Evolutionary conservation across 2,329 filamentous ascomycete genomes (phyloP).

Genomic region (Trichoderma guizhouense): DNA sequence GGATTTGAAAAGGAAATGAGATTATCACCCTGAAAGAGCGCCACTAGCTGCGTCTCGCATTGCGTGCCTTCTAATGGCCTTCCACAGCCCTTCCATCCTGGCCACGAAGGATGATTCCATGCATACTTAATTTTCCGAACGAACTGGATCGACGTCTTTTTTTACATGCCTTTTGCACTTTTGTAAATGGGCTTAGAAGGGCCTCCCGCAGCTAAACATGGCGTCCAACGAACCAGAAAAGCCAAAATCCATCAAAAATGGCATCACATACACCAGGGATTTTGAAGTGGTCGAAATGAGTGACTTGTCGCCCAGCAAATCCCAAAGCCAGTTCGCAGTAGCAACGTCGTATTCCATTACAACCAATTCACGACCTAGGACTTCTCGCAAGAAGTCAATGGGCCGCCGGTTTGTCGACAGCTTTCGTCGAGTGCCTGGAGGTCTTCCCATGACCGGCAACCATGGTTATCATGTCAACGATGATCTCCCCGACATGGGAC

Average conservation of each 20-base stretch:
- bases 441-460: neutral
- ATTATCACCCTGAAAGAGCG: neutral
- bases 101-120: neutral
- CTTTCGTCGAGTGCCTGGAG: neutral
- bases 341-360: neutral
- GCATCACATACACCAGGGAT: conserved; percentile 4
- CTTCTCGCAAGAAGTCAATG: conserved; percentile 1
- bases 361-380: neutral
- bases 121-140: neutral
- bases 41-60: neutral
- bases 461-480: conserved; percentile 7
- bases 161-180: neutral
- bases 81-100: neutral
- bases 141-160: neutral
- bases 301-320: neutral
- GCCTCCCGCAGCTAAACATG: neutral
- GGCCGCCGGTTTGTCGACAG: neutral
- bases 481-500: neutral
- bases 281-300: conserved; percentile 5
- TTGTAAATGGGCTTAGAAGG: neutral
- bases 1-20: neutral
- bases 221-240: neutral
- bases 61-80: neutral
- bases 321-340: neutral
- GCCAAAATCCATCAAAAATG: conserved; percentile 8